These are phyloP conservation scores for Russula dissimulans DNA, from an alignment of 768 basidiomycete species.

Conservation along the genomic window DNA sequence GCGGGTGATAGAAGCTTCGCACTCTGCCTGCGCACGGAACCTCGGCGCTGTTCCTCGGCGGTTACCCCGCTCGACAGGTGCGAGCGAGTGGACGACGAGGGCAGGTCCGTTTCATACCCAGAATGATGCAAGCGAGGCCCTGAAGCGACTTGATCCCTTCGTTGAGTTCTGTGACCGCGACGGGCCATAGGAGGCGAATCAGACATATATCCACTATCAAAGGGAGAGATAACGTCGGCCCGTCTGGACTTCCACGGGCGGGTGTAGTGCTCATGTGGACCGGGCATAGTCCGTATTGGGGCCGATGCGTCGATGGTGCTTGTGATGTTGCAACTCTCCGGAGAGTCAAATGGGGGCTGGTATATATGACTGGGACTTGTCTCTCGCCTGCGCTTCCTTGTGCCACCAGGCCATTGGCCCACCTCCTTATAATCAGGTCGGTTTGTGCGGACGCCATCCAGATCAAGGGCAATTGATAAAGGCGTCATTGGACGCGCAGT, in stretches of 20 bases:
- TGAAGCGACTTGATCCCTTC: not conserved
- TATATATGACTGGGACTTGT: not conserved
- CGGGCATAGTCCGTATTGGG: not conserved
- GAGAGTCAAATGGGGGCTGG: not conserved
- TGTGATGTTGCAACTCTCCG: not conserved
- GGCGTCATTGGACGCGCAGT: conserved; percentile 7
- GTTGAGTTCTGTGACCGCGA: not conserved
- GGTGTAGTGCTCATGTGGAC: not conserved
- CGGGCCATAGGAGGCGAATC: not conserved
- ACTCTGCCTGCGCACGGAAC: not conserved
- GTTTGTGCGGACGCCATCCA: not conserved
- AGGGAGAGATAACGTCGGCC: not conserved
- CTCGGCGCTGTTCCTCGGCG: not conserved
- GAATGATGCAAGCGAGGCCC: not conserved
- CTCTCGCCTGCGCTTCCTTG: conserved; percentile 10
- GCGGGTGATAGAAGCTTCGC: not conserved
- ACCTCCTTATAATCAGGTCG: not conserved
- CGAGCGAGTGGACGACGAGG: not conserved
- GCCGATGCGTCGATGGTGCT: not conserved
- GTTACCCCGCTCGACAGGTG: not conserved
- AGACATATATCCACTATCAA: conserved; percentile 4
- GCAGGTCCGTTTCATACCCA: conserved; percentile 10
- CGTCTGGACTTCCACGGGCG: conserved; percentile 6
- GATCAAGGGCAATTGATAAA: not conserved
- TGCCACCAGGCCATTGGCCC: not conserved